Evolutionary conservation across 2,329 filamentous ascomycete species (phyloP), one percentile per base, ranked within the genome.

Genomic region (Fusarium sp.): DNA sequence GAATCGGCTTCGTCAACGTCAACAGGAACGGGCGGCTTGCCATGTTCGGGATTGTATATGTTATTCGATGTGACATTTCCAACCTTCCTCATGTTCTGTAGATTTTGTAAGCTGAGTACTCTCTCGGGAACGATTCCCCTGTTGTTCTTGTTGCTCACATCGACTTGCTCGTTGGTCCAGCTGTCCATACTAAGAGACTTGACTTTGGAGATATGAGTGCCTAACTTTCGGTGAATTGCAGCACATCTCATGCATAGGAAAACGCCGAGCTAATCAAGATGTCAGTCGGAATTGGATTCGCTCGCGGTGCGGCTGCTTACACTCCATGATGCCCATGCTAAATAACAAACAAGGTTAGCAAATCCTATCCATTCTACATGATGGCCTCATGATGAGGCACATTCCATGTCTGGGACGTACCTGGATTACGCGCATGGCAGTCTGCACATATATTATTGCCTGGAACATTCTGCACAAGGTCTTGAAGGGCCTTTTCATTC

Each of bases 131-230:
- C 20, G 30, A 47, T 21, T 14, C 9, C 27, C 7, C 18, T 18
- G 16, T 28, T 30, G 30, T 46, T 55, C 14, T 13, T 40, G 37
- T 63, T 55, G 81, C 88, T 82, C 84, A 97, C 94, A 82, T 99
- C 96, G 69, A 99, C 94, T 82, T 99, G 96, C 66, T 98, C 96
- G 76, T 91, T 91, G 50, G 92, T 90, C 96, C 96, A 99, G 73
- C 92, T 96, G 82, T 99, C 96, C 94, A 99, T 98, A 80, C 92
- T 98, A 82, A 99, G 82, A 40, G 94, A 98, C 82, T 99, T 99
- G 84, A 99, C 94, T 81, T 99, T 99, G 72, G 94, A 98, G 69
- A 99, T 93, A 81, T 99, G 96, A 42, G 96, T 98, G 66, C 96
- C 96, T 76, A 99, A 86, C 82, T 98, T 98, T 77, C 96, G 93